Percentiles rank a stretch among this genome's conserved stretches.
Conservation (phyloP, 1,284 basidiomycete species). For the Sporisorium iseilematis-ciliati region DNA sequence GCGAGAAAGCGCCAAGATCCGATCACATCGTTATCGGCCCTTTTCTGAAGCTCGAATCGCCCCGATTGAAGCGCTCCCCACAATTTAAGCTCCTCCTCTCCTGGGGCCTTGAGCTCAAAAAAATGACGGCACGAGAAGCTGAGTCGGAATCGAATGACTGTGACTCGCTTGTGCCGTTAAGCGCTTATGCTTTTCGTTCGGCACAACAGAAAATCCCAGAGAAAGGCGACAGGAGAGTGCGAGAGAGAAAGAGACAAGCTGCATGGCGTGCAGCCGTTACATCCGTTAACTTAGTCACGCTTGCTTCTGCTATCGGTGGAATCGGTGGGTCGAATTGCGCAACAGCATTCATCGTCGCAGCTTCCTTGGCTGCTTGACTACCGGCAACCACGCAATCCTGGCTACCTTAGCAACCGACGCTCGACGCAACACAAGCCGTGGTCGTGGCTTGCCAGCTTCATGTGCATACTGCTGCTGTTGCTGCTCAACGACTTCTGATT, state of each 20-base stretch:
- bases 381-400: background rate
- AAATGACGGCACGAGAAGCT: background rate
- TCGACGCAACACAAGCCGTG: background rate
- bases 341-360: background rate
- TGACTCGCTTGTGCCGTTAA: background rate
- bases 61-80: background rate
- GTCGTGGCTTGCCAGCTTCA: background rate
- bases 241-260: background rate
- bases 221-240: background rate
- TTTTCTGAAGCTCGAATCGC: background rate
- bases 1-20: slow-evolving; percentile 20
- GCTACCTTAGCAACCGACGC: background rate
- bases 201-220: too few relatives aligned
- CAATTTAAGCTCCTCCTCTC: background rate
- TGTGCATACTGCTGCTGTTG: background rate
- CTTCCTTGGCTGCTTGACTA: background rate
- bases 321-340: slow-evolving; percentile 2
- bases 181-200: background rate
- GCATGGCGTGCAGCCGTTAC: background rate
- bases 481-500: background rate
- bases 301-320: background rate
- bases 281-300: slow-evolving; percentile 2
- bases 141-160: background rate
- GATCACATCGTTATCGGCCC: slow-evolving; percentile 23
- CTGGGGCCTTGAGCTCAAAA: background rate